These are phyloP conservation scores for Coniochaeta ligniaria DNA, from an alignment of 2,329 filamentous ascomycete genomes.

Conservation along the genomic window DNA sequence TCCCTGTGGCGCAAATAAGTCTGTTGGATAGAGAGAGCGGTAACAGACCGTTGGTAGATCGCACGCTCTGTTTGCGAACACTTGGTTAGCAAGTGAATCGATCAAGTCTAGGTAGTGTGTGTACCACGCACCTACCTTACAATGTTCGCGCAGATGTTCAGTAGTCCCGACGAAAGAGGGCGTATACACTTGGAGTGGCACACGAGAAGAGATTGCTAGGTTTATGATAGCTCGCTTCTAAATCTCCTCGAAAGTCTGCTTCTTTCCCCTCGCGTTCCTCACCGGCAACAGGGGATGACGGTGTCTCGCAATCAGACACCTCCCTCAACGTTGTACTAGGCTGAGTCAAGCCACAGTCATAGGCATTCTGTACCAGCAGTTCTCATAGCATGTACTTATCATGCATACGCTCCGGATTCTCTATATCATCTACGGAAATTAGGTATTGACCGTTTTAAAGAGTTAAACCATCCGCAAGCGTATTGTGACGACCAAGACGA, in stretches of 20 bases:
- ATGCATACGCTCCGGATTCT: background rate
- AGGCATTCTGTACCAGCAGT: too few species aligned
- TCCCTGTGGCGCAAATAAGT: too few species aligned
- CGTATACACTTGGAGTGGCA: too few species aligned
- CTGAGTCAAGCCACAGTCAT: too few species aligned
- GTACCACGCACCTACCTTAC: too few species aligned
- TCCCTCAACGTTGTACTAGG: too few species aligned
- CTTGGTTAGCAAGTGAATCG: too few species aligned
- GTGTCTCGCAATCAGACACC: background rate
- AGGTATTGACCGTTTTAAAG: background rate
- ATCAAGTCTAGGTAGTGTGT: too few species aligned
- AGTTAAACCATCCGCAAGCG: background rate
- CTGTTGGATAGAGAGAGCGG: too few species aligned
- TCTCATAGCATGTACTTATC: background rate
- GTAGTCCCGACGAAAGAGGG: background rate
- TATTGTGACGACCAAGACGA: background rate
- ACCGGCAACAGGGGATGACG: background rate
- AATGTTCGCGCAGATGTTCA: background rate
- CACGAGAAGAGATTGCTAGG: background rate
- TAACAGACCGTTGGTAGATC: too few species aligned
- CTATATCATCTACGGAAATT: background rate
- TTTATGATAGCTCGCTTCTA: background rate
- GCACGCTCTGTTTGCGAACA: background rate
- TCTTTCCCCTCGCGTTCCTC: background rate
- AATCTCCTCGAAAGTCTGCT: background rate